Percentiles rank a stretch among this genome's conserved stretches.
Evolutionary conservation across 169 alveolate species (phyloP).

Genomic region (Toxoplasma gondii): DNA sequence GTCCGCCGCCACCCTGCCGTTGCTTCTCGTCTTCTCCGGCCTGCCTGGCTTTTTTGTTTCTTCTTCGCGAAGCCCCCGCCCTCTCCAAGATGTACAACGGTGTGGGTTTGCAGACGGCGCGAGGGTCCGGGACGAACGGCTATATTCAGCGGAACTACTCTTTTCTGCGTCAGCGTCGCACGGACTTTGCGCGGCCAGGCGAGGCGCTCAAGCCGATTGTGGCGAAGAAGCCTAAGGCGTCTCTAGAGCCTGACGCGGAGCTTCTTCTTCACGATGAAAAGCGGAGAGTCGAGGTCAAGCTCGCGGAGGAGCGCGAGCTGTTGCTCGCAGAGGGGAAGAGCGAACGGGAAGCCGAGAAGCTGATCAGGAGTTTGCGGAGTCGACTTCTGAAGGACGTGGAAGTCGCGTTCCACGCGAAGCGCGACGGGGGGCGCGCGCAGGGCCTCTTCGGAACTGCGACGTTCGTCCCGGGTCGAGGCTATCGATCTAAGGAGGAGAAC

Average conservation of each 20-base stretch:
- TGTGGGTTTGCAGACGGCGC: constrained; percentile 87
- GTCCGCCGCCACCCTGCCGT: not conserved
- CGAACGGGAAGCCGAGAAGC: not conserved
- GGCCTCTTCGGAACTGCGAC: constrained; percentile 34
- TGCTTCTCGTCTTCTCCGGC: not conserved
- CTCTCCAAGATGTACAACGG: constrained; percentile 83
- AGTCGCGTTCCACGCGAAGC: not conserved
- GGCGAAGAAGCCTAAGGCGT: constrained; percentile 67
- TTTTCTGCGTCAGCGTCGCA: constrained; percentile 71
- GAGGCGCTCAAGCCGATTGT: not conserved
- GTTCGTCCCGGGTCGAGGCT: not conserved
- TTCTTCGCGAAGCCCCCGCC: not conserved
- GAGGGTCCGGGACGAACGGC: constrained; percentile 93
- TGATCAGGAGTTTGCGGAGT: not conserved
- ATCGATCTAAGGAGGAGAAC: not conserved
- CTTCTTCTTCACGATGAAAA: constrained; percentile 83
- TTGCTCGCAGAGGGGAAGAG: constrained; percentile 38
- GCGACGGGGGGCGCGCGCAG: not conserved
- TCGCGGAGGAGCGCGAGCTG: constrained; percentile 65
- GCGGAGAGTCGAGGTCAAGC: constrained; percentile 81
- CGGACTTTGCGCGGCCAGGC: constrained; percentile 53
- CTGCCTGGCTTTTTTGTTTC: not conserved
- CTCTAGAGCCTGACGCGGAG: constrained; percentile 71
- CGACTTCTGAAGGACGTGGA: constrained; percentile 42
- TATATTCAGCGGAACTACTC: constrained; percentile 85